These are phyloP conservation scores for sorghum (Sorghum bicolor) DNA, from an alignment of 176 grass and related monocot species.

Conservation along the genomic window Sorghum_bicolor_NCBIv3 NC_012879.2:54262501-54263000, in stretches of 20 bases:
- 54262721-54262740: constrained; percentile 3
- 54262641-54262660: neutral
- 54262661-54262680: constrained; percentile 17
- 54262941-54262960: no score
- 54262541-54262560: neutral
- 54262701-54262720: constrained; percentile 6
- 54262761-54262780: neutral
- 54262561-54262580: neutral
- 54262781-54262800: no score
- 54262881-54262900: no score
- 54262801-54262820: no score
- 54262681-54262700: neutral
- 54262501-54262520: neutral
- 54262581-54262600: neutral
- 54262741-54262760: neutral
- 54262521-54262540: neutral
- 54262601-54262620: neutral
- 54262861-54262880: no score
- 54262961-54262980: no score
- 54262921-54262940: no score
- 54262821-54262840: no score
- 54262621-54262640: neutral
- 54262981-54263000: no score
- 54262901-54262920: no score
- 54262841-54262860: no score